Percentiles rank a stretch among this genome's conserved stretches.
Conservation (phyloP, 1,284 basidiomycete genomes). For the Schizopora paradoxa region DNA sequence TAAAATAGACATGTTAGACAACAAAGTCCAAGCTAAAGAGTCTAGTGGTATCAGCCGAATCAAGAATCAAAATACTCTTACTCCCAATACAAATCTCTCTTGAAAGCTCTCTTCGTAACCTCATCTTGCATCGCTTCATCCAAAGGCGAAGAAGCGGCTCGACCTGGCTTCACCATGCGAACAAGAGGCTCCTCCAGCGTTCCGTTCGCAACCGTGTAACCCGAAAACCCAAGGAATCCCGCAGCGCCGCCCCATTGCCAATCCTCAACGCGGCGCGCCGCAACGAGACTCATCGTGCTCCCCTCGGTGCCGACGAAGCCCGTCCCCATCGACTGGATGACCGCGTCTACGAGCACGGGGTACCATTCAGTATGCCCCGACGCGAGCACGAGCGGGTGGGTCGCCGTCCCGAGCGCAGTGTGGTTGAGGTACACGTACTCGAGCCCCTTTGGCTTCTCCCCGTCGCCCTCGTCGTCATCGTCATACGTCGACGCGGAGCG, state of each 20-base stretch:
- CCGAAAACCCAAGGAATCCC: no score
- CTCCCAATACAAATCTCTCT: neutral
- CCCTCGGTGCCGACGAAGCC: conserved; percentile 67
- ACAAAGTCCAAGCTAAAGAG: no score
- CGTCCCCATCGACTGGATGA: conserved; percentile 56
- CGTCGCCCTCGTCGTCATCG: neutral
- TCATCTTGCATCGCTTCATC: neutral
- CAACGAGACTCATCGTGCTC: conserved; percentile 65
- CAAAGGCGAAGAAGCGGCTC: no score
- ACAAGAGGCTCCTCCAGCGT: no score
- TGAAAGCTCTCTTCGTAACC: neutral
- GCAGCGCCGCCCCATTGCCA: conserved; percentile 58
- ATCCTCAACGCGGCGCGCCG: conserved; percentile 53
- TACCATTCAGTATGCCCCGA: conserved; percentile 39
- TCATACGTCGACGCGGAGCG: conserved; percentile 16
- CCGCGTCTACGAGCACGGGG: conserved; percentile 63
- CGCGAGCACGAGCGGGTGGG: conserved; percentile 7
- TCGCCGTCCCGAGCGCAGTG: neutral
- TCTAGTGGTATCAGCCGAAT: no score
- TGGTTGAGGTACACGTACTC: neutral
- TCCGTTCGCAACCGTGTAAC: no score
- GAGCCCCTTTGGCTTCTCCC: neutral
- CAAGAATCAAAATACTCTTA: neutral
- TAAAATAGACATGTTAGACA: no score
- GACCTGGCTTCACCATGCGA: no score